Base-by-base conservation (phyloP, 176 grass and related monocot species). In the Phoenix dactylifera region DNA sequence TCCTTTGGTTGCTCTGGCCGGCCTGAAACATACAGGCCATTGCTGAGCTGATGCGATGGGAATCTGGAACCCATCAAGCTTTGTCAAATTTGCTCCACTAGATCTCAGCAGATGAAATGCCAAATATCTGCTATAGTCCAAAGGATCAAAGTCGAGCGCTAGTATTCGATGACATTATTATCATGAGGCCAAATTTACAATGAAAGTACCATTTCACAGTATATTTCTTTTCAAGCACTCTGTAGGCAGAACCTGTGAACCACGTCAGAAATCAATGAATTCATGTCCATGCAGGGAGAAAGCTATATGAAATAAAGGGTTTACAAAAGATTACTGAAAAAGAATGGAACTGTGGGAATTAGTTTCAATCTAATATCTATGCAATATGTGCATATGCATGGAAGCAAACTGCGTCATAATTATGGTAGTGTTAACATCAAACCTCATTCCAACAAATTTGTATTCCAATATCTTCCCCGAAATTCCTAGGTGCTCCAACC, bases 11-110 rank as follows among this genome's bases (percentile, higher is more conserved):
- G 81, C 69, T 84, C 87, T 28, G 81, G 87, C 26, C 84, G 87
- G 22, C 93, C 93, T 51, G 93, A 97, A 50, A 97, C 93, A 51
- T 97, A 97, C 3, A 97, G 73, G 49, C 93, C 93, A 79, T 80
- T 92, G 76, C 87, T 97, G 49, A 97, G 72, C 69, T 97, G 85
- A 77, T 97, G 88, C 12, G 87, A 89, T 73, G 92, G 84, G 79
- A 87, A 86, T 72, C 93, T 86, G 6, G 75, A 87, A 69, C 78
- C 80, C 93, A 97, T 97, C 48, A 16, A 83, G 59, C 64, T 49
- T 53, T 66, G 5, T 52, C 22, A 65, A 49, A 28, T 26, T n/a
- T 16, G 49, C 50, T 66, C 24, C 24, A 52, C 15, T 12, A 53
- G 50, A 66, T 66, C 24, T 66, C n/a, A 18, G 1, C 7, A 63